phyloP scores from a whole-genome alignment of 2,329 filamentous ascomycete genomes.

The Dothistroma pini region DNA sequence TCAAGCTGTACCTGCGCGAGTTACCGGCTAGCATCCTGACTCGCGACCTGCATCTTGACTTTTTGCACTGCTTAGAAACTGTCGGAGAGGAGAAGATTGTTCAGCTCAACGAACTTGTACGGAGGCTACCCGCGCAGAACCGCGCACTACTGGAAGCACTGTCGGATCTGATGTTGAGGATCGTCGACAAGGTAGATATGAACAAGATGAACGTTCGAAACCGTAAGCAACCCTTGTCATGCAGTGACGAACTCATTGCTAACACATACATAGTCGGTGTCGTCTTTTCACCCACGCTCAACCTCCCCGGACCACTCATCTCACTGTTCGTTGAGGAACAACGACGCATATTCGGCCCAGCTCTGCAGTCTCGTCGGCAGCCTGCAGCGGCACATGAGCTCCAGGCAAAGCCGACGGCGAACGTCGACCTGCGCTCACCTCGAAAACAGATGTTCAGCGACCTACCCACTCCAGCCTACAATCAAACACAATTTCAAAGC shows the following conservation, averaged over 20 bases:
- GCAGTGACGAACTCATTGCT: slow-evolving; percentile 7
- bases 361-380: slow-evolving; percentile 53
- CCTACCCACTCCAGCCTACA: slow-evolving; percentile 61
- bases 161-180: slow-evolving; percentile 82
- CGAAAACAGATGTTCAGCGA: slow-evolving; percentile 64
- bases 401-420: slow-evolving; percentile 28
- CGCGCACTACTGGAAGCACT: slow-evolving; percentile 77
- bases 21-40: slow-evolving; percentile 88
- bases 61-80: slow-evolving; percentile 68
- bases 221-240: slow-evolving; percentile 34
- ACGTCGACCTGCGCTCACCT: slow-evolving; percentile 59
- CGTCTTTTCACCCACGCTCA: slow-evolving; percentile 94
- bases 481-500: slow-evolving; percentile 47
- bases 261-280: slow-evolving; percentile 65
- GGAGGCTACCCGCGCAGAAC: slow-evolving; percentile 75
- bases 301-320: slow-evolving; percentile 93
- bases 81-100: slow-evolving; percentile 73
- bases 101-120: slow-evolving; percentile 72
- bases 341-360: slow-evolving; percentile 73
- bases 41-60: slow-evolving; percentile 83
- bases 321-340: slow-evolving; percentile 92
- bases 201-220: slow-evolving; percentile 99
- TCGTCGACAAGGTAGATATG: slow-evolving; percentile 81
- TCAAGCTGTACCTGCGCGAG: slow-evolving; percentile 92
- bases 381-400: slow-evolving; percentile 27